Conservation (phyloP, 371 early-diverging fungal genomes). For the Zychaea mexicana region DNA sequence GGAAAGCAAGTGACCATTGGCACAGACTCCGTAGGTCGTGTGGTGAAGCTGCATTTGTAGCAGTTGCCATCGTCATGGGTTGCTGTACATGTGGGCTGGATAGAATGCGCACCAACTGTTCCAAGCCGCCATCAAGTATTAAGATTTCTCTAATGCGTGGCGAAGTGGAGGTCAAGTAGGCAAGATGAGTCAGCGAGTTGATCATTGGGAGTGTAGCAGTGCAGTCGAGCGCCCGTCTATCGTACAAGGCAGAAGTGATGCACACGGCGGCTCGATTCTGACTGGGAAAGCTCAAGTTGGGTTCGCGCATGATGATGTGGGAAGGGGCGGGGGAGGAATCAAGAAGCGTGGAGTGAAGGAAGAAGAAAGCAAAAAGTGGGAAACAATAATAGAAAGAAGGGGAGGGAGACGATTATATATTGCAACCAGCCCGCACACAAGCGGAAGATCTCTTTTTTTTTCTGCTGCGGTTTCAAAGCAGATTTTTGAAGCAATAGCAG, state of each 20-base stretch:
- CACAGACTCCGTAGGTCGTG: constrained; percentile 71
- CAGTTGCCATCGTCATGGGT: neutral
- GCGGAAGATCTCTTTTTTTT: no score
- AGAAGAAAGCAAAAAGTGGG: no score
- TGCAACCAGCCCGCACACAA: no score
- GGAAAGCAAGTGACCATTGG: constrained; percentile 85
- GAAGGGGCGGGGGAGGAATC: no score
- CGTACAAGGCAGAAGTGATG: constrained; percentile 58
- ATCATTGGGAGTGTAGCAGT: constrained; percentile 85
- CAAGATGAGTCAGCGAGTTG: constrained; percentile 88
- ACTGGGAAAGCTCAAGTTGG: constrained; percentile 76
- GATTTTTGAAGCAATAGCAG: no score
- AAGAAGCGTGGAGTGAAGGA: no score
- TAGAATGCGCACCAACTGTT: constrained; percentile 81
- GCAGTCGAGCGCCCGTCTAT: constrained; percentile 79
- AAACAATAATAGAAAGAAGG: no score
- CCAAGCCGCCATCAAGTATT: constrained; percentile 88
- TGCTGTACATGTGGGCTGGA: constrained; percentile 46
- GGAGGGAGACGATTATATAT: no score
- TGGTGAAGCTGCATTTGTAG: constrained; percentile 6
- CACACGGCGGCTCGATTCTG: constrained; percentile 79
- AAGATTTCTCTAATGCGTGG: constrained; percentile 82
- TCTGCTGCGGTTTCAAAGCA: no score
- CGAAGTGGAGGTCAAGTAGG: constrained; percentile 81
- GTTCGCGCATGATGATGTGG: constrained; percentile 69